phyloP scores from a whole-genome alignment of 345 rosid genomes.

The Acer yangbiense region DNA sequence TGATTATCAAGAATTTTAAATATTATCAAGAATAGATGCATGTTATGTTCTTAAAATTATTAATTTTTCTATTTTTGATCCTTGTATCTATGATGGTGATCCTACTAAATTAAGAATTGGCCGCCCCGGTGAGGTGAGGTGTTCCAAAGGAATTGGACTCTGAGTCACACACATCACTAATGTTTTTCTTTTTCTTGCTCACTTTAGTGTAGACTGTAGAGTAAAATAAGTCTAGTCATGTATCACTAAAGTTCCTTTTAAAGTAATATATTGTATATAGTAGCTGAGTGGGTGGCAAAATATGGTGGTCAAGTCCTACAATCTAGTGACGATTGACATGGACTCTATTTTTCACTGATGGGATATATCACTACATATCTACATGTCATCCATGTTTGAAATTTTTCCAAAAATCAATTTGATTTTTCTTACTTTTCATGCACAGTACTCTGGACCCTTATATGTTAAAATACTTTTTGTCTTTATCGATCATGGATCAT shows the following conservation, averaged over 20 bases:
- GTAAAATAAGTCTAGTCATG: slow-evolving; percentile 1
- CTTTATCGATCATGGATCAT: no score
- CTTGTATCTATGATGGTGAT: not conserved
- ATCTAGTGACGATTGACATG: no score
- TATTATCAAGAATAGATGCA: no score
- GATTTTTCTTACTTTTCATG: not conserved
- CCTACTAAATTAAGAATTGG: not conserved
- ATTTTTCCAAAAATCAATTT: not conserved
- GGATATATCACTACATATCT: no score
- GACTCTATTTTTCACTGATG: no score
- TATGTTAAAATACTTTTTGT: no score
- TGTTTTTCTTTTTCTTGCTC: not conserved
- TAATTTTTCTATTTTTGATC: not conserved
- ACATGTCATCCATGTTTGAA: not conserved
- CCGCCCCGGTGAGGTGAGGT: not conserved
- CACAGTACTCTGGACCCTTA: not conserved
- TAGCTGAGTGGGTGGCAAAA: not conserved
- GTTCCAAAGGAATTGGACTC: not conserved
- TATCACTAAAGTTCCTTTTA: not conserved
- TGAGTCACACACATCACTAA: not conserved
- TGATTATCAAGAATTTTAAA: no score
- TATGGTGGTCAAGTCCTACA: not conserved
- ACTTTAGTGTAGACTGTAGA: not conserved
- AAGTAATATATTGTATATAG: no score
- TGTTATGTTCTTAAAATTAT: no score